These are phyloP conservation scores for Toxicodendron radicans DNA, from an alignment of 345 rosid species.

Conservation along the genomic window DNA sequence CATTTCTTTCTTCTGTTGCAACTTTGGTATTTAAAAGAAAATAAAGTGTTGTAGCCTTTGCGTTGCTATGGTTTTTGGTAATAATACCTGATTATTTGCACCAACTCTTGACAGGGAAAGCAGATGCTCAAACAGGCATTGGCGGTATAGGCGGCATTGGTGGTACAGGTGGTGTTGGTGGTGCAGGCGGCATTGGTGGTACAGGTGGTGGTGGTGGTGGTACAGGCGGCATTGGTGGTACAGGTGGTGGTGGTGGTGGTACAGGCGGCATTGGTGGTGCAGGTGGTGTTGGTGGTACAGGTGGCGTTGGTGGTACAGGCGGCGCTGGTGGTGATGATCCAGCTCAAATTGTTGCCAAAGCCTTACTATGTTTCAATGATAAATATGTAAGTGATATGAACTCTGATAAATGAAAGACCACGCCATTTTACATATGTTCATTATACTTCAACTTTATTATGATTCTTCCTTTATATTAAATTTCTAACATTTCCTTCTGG, in stretches of 20 bases:
- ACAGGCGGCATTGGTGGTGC: neutral
- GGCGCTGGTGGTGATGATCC: constrained; percentile 33
- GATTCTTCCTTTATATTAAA: neutral
- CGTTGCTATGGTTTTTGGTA: neutral
- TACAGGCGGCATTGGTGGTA: neutral
- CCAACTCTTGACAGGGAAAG: constrained; percentile 39
- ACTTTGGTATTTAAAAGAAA: constrained; percentile 29
- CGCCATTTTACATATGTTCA: too few relatives aligned
- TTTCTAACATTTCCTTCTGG: too few relatives aligned
- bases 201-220: neutral
- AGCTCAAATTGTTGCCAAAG: constrained; percentile 61
- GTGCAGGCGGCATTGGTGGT: constrained; percentile 5
- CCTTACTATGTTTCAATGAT: constrained; percentile 73
- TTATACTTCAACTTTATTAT: neutral
- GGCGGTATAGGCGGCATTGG: neutral
- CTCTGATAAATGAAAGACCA: neutral
- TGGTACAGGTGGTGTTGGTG: neutral
- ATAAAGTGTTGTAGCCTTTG: neutral
- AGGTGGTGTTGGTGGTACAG: neutral
- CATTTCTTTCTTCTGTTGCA: constrained; percentile 34
- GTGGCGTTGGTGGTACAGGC: constrained; percentile 1
- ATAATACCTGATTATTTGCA: constrained; percentile 16
- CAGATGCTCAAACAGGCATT: constrained; percentile 27
- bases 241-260: neutral
- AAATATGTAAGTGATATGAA: constrained; percentile 44